Evolutionary conservation across 306 rosid species (phyloP).

Genomic region (Quercus rubra): DNA sequence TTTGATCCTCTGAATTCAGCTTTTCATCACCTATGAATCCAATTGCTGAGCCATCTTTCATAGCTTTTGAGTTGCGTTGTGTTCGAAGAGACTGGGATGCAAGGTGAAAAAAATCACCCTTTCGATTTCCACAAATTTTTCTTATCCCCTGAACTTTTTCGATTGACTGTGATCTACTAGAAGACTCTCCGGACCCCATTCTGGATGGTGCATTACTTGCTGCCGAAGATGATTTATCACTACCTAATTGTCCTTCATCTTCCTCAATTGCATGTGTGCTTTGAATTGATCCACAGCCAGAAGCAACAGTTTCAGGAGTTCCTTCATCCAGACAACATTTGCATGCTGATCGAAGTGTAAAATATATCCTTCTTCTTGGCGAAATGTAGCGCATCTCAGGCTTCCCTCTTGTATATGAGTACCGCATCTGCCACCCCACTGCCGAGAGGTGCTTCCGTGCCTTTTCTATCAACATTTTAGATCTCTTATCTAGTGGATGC

Average conservation of each 20-base stretch:
- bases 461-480: constrained; percentile 16
- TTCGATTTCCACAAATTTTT: constrained; percentile 9
- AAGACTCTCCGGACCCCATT: constrained; percentile 12
- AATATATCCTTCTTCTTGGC: constrained; percentile 25
- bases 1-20: constrained; percentile 24
- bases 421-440: constrained; percentile 39
- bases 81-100: constrained; percentile 34
- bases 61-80: constrained; percentile 22
- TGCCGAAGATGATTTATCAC: constrained; percentile 10
- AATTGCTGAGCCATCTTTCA: constrained; percentile 13
- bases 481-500: background rate
- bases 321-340: constrained; percentile 26
- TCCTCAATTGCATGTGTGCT: constrained; percentile 14
- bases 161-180: background rate
- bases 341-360: constrained; percentile 47
- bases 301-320: constrained; percentile 6
- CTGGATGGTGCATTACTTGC: background rate
- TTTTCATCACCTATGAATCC: constrained; percentile 27
- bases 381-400: constrained; percentile 36
- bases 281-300: constrained; percentile 23
- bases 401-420: constrained; percentile 24
- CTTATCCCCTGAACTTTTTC: constrained; percentile 16
- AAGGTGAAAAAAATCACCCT: constrained; percentile 4
- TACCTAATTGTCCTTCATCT: constrained; percentile 18
- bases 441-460: constrained; percentile 46